phyloP scores from a whole-genome alignment of 2,329 filamentous ascomycete species.

The Pseudocercospora vitis region DNA sequence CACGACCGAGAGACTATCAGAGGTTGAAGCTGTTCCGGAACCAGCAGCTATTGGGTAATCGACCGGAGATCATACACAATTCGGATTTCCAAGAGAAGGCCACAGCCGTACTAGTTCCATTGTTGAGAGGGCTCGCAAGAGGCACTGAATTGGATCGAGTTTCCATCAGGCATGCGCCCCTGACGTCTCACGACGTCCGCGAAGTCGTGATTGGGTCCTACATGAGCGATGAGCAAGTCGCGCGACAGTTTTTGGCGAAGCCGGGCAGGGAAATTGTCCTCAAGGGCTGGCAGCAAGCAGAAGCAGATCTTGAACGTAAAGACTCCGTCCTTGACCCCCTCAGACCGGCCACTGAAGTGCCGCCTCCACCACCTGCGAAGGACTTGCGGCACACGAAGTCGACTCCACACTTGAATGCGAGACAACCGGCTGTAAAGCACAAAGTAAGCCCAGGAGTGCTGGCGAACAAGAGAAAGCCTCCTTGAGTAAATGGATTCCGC shows the following conservation, averaged over 20 bases:
- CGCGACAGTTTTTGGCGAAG: slow-evolving; percentile 1
- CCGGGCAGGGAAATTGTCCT: slow-evolving; percentile 15
- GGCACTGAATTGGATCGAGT: slow-evolving; percentile 7
- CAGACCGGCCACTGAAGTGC: neutral
- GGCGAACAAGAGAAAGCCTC: neutral
- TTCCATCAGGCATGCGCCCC: neutral
- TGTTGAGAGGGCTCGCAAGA: slow-evolving; percentile 5
- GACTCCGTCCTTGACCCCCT: neutral
- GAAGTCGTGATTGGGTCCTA: slow-evolving; percentile 11
- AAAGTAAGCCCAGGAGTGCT: neutral
- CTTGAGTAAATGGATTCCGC: neutral
- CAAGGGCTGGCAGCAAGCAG: slow-evolving; percentile 15
- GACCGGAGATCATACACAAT: slow-evolving; percentile 4
- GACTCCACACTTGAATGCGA: neutral
- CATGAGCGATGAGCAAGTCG: slow-evolving; percentile 10
- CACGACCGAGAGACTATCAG: slow-evolving; percentile 16
- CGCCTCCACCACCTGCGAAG: neutral
- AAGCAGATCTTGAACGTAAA: slow-evolving; percentile 2
- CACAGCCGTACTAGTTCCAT: slow-evolving; percentile 6
- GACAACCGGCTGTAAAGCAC: neutral
- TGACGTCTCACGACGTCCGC: neutral
- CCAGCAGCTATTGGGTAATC: slow-evolving; percentile 1
- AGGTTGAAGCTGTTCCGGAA: slow-evolving; percentile 1
- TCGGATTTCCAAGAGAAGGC: slow-evolving; percentile 12
- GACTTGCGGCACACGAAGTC: neutral